phyloP scores from a whole-genome alignment of 129 eudicot genomes.

The Lonicera japonica region DNA sequence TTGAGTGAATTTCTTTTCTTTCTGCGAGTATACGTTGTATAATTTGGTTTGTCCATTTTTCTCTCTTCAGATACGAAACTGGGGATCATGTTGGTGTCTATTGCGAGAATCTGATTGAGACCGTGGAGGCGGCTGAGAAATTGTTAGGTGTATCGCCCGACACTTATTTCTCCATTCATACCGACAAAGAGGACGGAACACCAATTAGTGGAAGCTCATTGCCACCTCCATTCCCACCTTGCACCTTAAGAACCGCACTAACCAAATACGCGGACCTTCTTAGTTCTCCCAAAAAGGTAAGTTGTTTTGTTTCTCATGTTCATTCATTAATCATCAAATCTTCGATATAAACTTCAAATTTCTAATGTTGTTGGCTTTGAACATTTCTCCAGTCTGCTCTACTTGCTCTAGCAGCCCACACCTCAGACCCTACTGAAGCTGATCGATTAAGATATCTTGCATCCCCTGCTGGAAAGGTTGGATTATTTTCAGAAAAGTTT shows the following conservation, averaged over 20 bases:
- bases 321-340: not conserved
- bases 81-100: constrained; percentile 98
- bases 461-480: constrained; percentile 93
- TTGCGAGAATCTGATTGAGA: constrained; percentile 75
- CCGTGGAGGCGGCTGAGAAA: constrained; percentile 78
- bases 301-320: not conserved
- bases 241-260: constrained; percentile 80
- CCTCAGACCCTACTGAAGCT: constrained; percentile 80
- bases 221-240: constrained; percentile 90
- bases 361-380: not conserved
- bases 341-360: not conserved
- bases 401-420: constrained; percentile 81
- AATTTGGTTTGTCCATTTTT: not conserved
- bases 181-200: constrained; percentile 73
- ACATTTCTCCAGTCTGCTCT: constrained; percentile 58
- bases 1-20: too few relatives aligned
- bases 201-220: constrained; percentile 57
- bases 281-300: constrained; percentile 85
- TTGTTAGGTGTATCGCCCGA: constrained; percentile 58
- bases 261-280: constrained; percentile 75
- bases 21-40: too few relatives aligned
- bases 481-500: not conserved
- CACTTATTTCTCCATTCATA: constrained; percentile 74
- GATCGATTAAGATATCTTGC: constrained; percentile 80
- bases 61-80: constrained; percentile 71